Conservation (phyloP, 2,329 filamentous ascomycete species). For the Cladophialophora yegresii region DNA sequence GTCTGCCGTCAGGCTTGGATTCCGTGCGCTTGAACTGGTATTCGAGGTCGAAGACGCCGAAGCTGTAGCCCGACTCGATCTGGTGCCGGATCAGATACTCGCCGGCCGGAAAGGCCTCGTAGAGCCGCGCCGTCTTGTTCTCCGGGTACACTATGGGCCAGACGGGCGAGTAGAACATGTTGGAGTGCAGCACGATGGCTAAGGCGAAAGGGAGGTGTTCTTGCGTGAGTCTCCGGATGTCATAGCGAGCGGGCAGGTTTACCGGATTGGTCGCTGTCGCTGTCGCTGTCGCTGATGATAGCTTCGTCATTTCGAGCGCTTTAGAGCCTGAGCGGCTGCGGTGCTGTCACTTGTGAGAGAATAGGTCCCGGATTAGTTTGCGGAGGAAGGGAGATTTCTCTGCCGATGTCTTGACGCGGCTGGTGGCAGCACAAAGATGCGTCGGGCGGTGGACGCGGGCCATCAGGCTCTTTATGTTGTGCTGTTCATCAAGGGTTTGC, state of each 20-base stretch:
- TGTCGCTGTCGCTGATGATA: constrained; percentile 19
- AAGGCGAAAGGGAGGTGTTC: constrained; percentile 26
- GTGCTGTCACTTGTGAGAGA: neutral
- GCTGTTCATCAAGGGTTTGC: neutral
- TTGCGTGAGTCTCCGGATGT: constrained; percentile 25
- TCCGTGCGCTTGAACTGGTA: constrained; percentile 43
- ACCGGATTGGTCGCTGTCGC: constrained; percentile 21
- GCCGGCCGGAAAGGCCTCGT: constrained; percentile 6
- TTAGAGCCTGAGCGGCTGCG: neutral
- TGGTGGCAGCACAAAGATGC: neutral
- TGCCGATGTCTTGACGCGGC: neutral
- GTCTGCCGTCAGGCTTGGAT: constrained; percentile 36
- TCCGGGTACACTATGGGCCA: constrained; percentile 31
- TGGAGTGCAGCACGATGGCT: constrained; percentile 32
- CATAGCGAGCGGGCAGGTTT: constrained; percentile 25
- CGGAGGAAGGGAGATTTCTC: neutral
- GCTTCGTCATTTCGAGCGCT: constrained; percentile 16
- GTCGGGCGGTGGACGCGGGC: no score
- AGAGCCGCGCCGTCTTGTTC: constrained; percentile 19
- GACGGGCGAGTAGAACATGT: constrained; percentile 32
- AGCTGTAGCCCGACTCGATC: constrained; percentile 42
- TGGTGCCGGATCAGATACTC: constrained; percentile 42
- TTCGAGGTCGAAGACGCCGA: constrained; percentile 46
- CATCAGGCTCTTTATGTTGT: neutral
- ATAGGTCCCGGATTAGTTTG: neutral